Conservation (phyloP, 2,329 filamentous ascomycete species). For the Penicillium palitans region DNA sequence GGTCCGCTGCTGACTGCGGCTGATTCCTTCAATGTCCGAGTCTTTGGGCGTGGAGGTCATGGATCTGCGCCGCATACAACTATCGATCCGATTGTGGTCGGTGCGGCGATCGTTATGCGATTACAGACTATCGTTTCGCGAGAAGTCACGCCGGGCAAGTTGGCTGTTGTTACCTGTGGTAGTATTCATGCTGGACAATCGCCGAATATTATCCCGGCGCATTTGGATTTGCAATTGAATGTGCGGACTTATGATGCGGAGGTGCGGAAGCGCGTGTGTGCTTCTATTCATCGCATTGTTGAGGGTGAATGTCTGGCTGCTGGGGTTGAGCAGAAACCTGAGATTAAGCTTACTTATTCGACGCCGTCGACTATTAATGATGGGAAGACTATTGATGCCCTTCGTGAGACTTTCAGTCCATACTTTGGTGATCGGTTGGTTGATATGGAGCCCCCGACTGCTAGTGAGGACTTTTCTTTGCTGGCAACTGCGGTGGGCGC, state of each 20-base stretch:
- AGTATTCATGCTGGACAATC: conserved; percentile 46
- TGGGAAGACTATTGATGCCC: conserved; percentile 39
- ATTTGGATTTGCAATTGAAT: conserved; percentile 44
- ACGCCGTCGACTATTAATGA: conserved; percentile 58
- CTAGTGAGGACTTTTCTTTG: conserved; percentile 59
- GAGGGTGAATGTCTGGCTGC: conserved; percentile 56
- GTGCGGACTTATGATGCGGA: conserved; percentile 39
- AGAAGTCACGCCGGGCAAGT: conserved; percentile 42
- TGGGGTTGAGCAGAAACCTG: conserved; percentile 47
- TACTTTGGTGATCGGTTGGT: conserved; percentile 48
- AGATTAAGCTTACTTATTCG: conserved; percentile 42
- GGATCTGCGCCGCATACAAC: conserved; percentile 44
- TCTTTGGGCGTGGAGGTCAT: conserved; percentile 49
- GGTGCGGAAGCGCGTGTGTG: conserved; percentile 38
- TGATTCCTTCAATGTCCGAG: conserved; percentile 40
- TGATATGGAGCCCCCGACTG: conserved; percentile 45
- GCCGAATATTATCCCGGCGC: conserved; percentile 50
- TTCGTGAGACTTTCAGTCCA: conserved; percentile 47
- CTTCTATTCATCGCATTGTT: conserved; percentile 47
- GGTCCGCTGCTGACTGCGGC: conserved; percentile 40
- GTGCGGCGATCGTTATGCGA: conserved; percentile 43
- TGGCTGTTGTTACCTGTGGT: conserved; percentile 49
- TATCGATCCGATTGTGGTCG: conserved; percentile 52
- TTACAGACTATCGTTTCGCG: conserved; percentile 44
- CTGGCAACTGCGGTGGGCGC: conserved; percentile 52